Base-by-base conservation (phyloP, 768 basidiomycete genomes). In the Gymnopilus junonius region DNA sequence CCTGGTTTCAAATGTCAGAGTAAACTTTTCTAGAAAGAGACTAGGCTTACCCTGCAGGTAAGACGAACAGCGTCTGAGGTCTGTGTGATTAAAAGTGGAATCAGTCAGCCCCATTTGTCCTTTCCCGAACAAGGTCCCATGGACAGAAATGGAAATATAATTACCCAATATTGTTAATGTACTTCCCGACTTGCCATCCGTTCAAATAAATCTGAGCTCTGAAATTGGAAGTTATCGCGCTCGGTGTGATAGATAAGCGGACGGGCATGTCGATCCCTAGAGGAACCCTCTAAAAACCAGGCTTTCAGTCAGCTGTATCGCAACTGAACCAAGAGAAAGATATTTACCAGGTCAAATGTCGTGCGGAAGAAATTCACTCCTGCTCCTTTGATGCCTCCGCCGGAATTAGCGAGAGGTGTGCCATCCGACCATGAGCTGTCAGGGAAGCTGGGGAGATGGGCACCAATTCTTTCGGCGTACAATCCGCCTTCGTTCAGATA, bases 331-430 rank as follows among this genome's bases (percentile, higher is more conserved):
- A 21, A 46, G 54, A 27, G 23, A 4, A 25, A 8, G 11, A 23
- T 17, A 68, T 73, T 8, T 60, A 82, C 70, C n/a, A 94, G 78
- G 20, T 85, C 75, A 71, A 94, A 91, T 0, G 85, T 89, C 7
- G 91, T 88, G 27, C 90, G 82, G 72, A 92, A 94, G 77, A 94
- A 93, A 14, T 92, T 93, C 27, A 93, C 83, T 17, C 93, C 93
- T 6, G 92, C 85, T 7, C 77, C 77, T 48, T 77, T 71, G 0
- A 89, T 87, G 20, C 92, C 79, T 11, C 91, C 90, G 17, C 80
- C 71, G n/a, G n/a, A n/a, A n/a, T n/a, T n/a, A 1, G 82, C 74
- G 4, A 91, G 77, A n/a, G 87, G 79, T 48, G 90, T 83, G 10
- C 74, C 64, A 7, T 70, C 67, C 11, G 65, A 46, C 91, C 92